These are phyloP conservation scores for Solanum neorickii DNA, from an alignment of 257 asterid species.

Conservation along the genomic window DNA sequence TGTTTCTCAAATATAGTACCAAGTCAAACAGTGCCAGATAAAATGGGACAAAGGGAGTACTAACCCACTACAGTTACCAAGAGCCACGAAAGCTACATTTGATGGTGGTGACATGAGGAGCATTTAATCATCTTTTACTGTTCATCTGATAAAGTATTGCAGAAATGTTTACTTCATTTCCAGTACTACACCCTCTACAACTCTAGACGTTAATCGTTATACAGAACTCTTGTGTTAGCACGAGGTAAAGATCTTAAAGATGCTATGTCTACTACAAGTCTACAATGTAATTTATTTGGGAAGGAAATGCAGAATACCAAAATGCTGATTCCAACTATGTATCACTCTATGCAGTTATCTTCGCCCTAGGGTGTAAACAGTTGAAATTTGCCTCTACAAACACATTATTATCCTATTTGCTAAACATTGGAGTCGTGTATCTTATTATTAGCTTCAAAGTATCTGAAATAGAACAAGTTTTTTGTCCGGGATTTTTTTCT, in stretches of 20 bases:
- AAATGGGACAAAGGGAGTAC: neutral
- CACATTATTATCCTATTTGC: neutral
- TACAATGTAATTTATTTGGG: neutral
- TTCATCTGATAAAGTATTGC: neutral
- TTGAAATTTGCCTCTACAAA: neutral
- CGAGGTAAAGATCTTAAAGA: neutral
- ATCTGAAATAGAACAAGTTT: neutral
- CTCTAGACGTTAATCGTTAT: neutral
- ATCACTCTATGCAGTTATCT: neutral
- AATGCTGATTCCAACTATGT: neutral
- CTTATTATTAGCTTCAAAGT: neutral
- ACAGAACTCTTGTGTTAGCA: neutral
- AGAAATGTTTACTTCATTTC: neutral
- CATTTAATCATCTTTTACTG: neutral
- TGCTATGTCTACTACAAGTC: neutral
- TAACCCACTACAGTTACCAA: neutral
- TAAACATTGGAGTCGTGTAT: neutral
- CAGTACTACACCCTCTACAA: neutral
- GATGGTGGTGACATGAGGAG: neutral
- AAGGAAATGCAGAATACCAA: neutral
- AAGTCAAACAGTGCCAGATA: neutral
- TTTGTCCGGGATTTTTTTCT: neutral
- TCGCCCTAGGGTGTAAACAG: neutral
- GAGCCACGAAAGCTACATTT: neutral
- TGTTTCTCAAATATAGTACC: neutral